These are phyloP conservation scores for Pneumocystis murina DNA, from an alignment of 1,139 yeast genomes.

Conservation along the genomic window DNA sequence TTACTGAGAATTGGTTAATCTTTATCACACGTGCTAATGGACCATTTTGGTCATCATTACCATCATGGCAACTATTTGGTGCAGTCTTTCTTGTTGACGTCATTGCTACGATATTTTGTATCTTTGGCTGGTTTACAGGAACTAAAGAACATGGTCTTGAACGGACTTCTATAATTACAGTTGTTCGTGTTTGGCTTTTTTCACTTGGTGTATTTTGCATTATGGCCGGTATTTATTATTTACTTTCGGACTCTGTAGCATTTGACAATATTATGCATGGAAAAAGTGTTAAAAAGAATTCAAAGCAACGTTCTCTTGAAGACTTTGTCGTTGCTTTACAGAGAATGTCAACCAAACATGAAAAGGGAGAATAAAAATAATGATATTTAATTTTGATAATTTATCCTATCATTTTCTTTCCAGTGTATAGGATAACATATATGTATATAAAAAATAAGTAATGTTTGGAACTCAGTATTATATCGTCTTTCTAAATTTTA, in stretches of 20 bases:
- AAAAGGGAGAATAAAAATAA: not conserved
- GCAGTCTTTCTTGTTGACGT: slow-evolving; percentile 56
- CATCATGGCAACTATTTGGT: slow-evolving; percentile 61
- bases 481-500: not conserved
- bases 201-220: slow-evolving; percentile 59
- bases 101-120: slow-evolving; percentile 54
- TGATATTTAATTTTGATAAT: not conserved
- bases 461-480: not conserved
- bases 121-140: slow-evolving; percentile 60
- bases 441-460: not conserved
- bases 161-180: slow-evolving; percentile 53
- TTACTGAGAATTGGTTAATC: slow-evolving; percentile 67
- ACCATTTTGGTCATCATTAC: slow-evolving; percentile 58
- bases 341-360: not conserved
- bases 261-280: slow-evolving; percentile 94
- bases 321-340: slow-evolving; percentile 60
- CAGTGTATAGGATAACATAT: not conserved
- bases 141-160: slow-evolving; percentile 22
- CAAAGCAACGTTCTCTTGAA: slow-evolving; percentile 69
- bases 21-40: slow-evolving; percentile 69
- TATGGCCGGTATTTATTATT: slow-evolving; percentile 55
- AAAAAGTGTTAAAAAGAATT: slow-evolving; percentile 50
- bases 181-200: slow-evolving; percentile 52
- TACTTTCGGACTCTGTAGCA: slow-evolving; percentile 64
- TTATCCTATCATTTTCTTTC: not conserved